phyloP scores from a whole-genome alignment of 2,329 filamentous ascomycete genomes.

The Apiospora saccharicola region DNA sequence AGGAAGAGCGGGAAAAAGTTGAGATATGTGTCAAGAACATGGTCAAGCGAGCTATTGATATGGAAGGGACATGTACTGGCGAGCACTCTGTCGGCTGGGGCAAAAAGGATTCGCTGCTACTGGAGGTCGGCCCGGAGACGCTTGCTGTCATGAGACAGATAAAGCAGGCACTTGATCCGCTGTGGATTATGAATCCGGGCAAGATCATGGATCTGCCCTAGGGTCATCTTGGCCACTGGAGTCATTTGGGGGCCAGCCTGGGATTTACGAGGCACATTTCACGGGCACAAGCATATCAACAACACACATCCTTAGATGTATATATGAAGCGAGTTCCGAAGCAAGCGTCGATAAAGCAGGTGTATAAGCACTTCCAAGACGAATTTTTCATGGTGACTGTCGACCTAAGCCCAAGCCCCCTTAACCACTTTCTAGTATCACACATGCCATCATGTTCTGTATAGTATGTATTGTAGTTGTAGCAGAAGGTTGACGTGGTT shows the following conservation, averaged over 20 bases:
- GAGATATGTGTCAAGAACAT: conserved; percentile 87
- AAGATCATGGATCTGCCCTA: conserved; percentile 80
- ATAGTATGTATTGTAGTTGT: too few relatives aligned
- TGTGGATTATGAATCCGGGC: conserved; percentile 90
- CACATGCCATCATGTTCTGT: too few relatives aligned
- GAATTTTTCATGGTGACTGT: not conserved
- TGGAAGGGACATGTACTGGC: conserved; percentile 93
- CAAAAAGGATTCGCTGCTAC: conserved; percentile 81
- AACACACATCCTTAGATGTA: not conserved
- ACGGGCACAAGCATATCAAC: too few relatives aligned
- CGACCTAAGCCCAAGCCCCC: not conserved
- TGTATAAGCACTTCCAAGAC: not conserved
- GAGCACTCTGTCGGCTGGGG: conserved; percentile 88
- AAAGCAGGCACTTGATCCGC: conserved; percentile 82
- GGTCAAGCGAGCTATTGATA: conserved; percentile 88
- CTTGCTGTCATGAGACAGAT: conserved; percentile 85
- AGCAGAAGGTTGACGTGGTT: too few relatives aligned
- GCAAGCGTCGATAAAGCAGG: not conserved
- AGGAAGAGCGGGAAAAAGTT: conserved; percentile 75
- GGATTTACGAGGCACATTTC: not conserved
- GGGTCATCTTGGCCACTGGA: not conserved
- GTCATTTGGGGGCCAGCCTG: not conserved
- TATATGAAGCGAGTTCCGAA: not conserved
- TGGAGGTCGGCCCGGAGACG: conserved; percentile 82
- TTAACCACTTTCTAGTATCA: too few relatives aligned